Evolutionary conservation across 768 basidiomycete genomes (phyloP), one percentile per base, ranked within the genome.

Genomic region (Kwoniella europaea): DNA sequence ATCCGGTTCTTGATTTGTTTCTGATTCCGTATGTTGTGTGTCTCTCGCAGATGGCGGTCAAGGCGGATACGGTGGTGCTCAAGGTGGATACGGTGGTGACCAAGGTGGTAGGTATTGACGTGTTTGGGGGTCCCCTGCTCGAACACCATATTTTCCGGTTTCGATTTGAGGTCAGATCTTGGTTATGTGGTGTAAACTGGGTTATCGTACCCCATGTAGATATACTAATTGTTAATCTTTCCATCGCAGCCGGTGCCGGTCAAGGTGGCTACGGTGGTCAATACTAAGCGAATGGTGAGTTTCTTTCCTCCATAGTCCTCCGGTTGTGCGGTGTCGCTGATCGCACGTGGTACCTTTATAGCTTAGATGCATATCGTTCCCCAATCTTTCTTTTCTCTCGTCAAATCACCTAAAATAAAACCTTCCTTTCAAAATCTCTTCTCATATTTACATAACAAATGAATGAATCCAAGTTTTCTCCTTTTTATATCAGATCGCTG

Each of bases 231-330:
- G 3, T 35, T 20, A 35, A 29, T 55, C 50, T 20, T 54, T 65
- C 29, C 13, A 35, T 35, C n/a, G 7, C 22, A 55, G 50, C 63
- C 50, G 76, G 76, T 57, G 76, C 69, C 42, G 72, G 69, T 60
- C 76, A 81, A 66, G 80, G 82, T 50, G 79, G 81, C 60, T 74
- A 77, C 69, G 72, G 74, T 35, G 80, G 74, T 56, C 71, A 77
- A 57, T 68, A 68, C 67, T 68, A 63, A 68, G 67, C 60, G 22
- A 18, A 35, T 65, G 60, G 67, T 68, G 41, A 57, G 67, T 68
- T 18, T 10, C 12, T 10, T 6, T 50, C 46, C 12, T 27, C 4
- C 27, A 27, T 27, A 27, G 27, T 27, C 27, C 27, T 54, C 18
- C 3, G 5, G 5, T 60, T 55, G 54, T 55, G 54, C 18, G 24